Conservation (phyloP, 1,284 basidiomycete genomes). For the Rhodofomes roseus region DNA sequence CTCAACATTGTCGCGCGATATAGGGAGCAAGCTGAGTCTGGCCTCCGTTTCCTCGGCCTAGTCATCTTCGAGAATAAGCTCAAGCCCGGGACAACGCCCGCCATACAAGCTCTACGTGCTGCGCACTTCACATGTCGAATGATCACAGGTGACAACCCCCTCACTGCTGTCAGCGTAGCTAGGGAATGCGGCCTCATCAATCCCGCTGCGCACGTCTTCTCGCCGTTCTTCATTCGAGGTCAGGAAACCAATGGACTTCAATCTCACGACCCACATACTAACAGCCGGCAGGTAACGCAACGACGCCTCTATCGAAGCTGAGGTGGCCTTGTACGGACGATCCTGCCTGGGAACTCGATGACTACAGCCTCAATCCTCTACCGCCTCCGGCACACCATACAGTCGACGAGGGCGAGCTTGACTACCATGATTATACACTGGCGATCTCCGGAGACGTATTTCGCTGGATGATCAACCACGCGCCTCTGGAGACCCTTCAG, state of each 20-base stretch:
- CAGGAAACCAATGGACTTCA: conserved; percentile 9
- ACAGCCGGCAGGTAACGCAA: conserved; percentile 49
- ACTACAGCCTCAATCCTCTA: conserved; percentile 82
- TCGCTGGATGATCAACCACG: conserved; percentile 97
- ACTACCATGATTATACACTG: conserved; percentile 87
- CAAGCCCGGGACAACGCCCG: conserved; percentile 90
- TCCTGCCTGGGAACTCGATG: conserved; percentile 79
- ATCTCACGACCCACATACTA: neutral
- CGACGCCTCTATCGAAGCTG: conserved; percentile 64
- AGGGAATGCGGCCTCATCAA: conserved; percentile 92
- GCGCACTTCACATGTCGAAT: conserved; percentile 95
- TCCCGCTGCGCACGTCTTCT: conserved; percentile 89
- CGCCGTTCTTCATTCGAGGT: conserved; percentile 81
- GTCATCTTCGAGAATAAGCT: conserved; percentile 99
- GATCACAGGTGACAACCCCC: conserved; percentile 98
- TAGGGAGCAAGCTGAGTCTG: conserved; percentile 93
- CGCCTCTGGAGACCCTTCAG: conserved; percentile 90
- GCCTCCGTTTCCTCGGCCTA: conserved; percentile 89
- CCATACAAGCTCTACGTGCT: conserved; percentile 84
- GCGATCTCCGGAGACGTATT: conserved; percentile 97
- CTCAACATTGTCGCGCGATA: neutral
- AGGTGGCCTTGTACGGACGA: conserved; percentile 96
- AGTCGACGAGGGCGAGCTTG: conserved; percentile 65
- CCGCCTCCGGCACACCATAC: conserved; percentile 62
- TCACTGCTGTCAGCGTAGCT: conserved; percentile 96